phyloP scores from a whole-genome alignment of 208 protist species.

The Trypanosoma congolense region DNA sequence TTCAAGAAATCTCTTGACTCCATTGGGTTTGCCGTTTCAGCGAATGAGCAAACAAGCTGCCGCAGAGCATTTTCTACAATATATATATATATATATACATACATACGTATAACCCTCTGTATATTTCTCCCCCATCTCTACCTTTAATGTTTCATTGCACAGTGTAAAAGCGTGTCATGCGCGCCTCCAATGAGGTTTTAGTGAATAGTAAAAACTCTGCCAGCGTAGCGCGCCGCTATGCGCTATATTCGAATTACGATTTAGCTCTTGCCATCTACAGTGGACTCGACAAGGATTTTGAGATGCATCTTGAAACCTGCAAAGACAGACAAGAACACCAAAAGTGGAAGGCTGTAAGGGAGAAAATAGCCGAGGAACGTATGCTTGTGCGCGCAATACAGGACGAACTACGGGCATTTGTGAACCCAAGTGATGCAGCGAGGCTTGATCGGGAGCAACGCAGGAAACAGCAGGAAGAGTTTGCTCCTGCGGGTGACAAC shows the following conservation, averaged over 20 bases:
- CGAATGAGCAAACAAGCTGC: no score
- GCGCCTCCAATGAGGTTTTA: not conserved
- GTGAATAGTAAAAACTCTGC: constrained; percentile 36
- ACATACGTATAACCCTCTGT: not conserved
- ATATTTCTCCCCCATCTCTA: constrained; percentile 1
- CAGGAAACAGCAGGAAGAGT: not conserved
- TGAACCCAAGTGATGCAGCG: constrained; percentile 18
- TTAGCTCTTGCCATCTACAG: constrained; percentile 52
- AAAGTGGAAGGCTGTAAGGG: constrained; percentile 35
- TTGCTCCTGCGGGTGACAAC: not conserved
- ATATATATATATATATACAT: no score
- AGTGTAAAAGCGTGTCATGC: constrained; percentile 6
- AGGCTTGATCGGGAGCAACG: constrained; percentile 16
- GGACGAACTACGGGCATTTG: constrained; percentile 29
- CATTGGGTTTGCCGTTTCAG: no score
- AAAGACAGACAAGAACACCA: constrained; percentile 21
- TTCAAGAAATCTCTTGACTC: no score
- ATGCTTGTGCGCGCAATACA: constrained; percentile 29
- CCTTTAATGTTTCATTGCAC: not conserved
- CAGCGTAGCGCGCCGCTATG: constrained; percentile 50
- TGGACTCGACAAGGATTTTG: constrained; percentile 44
- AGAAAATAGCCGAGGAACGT: constrained; percentile 37
- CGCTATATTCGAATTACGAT: constrained; percentile 67
- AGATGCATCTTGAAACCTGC: constrained; percentile 16
- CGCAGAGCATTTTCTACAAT: no score